Conservation (phyloP, 2,329 filamentous ascomycete species). For the Epichloe brachyelytri region DNA sequence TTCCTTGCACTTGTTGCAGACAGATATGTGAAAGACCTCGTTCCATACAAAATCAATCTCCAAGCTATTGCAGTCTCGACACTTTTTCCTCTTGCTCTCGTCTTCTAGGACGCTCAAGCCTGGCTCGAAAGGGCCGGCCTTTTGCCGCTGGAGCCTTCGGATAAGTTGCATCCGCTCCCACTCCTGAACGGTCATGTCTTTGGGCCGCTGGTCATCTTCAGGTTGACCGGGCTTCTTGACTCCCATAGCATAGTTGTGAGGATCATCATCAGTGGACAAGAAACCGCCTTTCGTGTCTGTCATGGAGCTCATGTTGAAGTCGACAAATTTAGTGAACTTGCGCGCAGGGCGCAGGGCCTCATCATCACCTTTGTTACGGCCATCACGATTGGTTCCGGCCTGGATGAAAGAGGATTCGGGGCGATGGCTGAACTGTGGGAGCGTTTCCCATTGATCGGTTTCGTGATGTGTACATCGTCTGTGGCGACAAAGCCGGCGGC, state of each 20-base stretch:
- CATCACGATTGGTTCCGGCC: conserved; percentile 56
- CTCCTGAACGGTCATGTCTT: conserved; percentile 78
- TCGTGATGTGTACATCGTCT: conserved; percentile 44
- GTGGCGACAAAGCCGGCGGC: conserved; percentile 62
- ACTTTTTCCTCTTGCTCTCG: conserved; percentile 54
- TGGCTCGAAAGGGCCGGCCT: conserved; percentile 77
- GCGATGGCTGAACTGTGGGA: conserved; percentile 49
- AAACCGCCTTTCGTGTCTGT: conserved; percentile 96
- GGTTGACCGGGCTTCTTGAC: conserved; percentile 24
- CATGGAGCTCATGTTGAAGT: conserved; percentile 98
- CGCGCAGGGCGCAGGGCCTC: conserved; percentile 57
- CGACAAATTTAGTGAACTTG: conserved; percentile 89
- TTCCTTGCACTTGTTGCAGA: conserved; percentile 82
- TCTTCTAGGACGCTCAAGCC: conserved; percentile 64
- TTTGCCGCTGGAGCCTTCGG: conserved; percentile 56
- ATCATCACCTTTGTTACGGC: conserved; percentile 35
- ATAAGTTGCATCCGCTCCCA: conserved; percentile 80
- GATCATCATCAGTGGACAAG: conserved; percentile 80
- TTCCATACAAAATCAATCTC: conserved; percentile 97
- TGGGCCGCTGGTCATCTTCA: conserved; percentile 50
- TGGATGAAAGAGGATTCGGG: conserved; percentile 17
- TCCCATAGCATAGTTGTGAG: conserved; percentile 63
- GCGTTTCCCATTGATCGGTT: conserved; percentile 47
- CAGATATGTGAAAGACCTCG: conserved; percentile 60
- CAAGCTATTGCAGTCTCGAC: conserved; percentile 66